Base-by-base conservation (phyloP, 2,329 filamentous ascomycete genomes). In the Rutstroemia sp. region DNA sequence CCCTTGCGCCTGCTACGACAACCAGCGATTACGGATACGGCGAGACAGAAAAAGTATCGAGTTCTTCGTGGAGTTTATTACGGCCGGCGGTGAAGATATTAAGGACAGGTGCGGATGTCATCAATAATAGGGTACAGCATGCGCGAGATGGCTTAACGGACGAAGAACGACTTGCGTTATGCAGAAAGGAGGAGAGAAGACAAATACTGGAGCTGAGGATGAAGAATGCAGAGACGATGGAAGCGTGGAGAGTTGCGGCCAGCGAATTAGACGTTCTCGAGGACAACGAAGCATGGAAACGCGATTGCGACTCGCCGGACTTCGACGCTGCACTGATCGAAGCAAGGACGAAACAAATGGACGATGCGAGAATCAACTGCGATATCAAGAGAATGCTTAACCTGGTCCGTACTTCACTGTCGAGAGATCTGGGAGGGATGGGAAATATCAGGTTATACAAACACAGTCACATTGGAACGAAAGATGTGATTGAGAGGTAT, bases 381-480 rank as follows among this genome's bases (percentile, higher is more conserved):
- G 89, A 96, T 70, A 78, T 90, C 54, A 80, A 79, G 59, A 78
- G 79, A 56, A 94, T 96, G 86, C 78, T 94, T 66, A 85, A 90
- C 66, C 77, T 94, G 39, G 78, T 96, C 39, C 84, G 92, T 27
- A 95, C 90, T 1, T 79, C 88, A 1, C 73, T 96, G 49, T 89
- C 86, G 41, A 84, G 92, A 46, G 86, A 92, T 64, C 75, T 96
- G 9, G 92, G 89, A 7, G 88, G 87, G 51, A 95, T 96, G 87
- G 89, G 88, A 59, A 88, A 91, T 66, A 79, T 87, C 44, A 80
- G 84, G 52, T 77, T 96, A 2, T 96, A 96, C 73, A 85, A 85
- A 55, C 88, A 94, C 68, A 88, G 88, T 0, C 86, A 94, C 67
- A 80, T 89, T 14, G 92, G 92, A 5, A 96, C 92, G 8, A 96